Percentiles rank a stretch among this genome's conserved stretches.
phyloP scores from a whole-genome alignment of 805 yeast species.

The Tetrapisispora phaffii region DNA sequence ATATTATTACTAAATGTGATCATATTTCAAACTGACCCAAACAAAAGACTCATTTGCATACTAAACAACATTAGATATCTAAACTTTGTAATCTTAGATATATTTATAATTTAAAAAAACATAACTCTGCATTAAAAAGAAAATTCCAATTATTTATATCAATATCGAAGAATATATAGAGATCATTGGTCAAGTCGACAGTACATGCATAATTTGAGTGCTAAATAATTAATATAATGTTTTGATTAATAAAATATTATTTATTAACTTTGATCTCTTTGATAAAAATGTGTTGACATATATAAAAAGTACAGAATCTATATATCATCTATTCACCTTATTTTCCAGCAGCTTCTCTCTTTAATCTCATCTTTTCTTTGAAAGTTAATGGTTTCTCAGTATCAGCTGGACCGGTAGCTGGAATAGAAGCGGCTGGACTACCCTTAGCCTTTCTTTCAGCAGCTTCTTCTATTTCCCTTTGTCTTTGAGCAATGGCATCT shows the following conservation, averaged over 20 bases:
- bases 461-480: conserved; percentile 34
- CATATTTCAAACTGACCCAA: not conserved
- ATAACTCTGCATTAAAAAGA: not conserved
- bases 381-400: conserved; percentile 1
- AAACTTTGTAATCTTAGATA: not conserved
- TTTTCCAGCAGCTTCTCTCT: conserved; percentile 1
- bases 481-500: conserved; percentile 33
- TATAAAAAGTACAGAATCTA: not conserved
- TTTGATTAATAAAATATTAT: too few species aligned
- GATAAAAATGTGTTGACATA: too few species aligned
- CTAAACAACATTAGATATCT: too few species aligned
- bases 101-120: not conserved
- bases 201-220: too few species aligned
- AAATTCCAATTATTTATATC: too few species aligned
- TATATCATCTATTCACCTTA: not conserved
- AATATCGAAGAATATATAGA: too few species aligned
- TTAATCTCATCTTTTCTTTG: conserved; percentile 8
- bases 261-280: too few species aligned
- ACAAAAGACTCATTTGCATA: not conserved
- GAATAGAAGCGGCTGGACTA: conserved; percentile 11
- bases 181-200: too few species aligned
- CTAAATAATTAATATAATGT: too few species aligned
- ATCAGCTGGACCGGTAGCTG: conserved; percentile 14
- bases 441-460: conserved; percentile 15
- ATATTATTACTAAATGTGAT: not conserved